Conservation (phyloP, 768 basidiomycete species). For the Chalciporus chontae region DNA sequence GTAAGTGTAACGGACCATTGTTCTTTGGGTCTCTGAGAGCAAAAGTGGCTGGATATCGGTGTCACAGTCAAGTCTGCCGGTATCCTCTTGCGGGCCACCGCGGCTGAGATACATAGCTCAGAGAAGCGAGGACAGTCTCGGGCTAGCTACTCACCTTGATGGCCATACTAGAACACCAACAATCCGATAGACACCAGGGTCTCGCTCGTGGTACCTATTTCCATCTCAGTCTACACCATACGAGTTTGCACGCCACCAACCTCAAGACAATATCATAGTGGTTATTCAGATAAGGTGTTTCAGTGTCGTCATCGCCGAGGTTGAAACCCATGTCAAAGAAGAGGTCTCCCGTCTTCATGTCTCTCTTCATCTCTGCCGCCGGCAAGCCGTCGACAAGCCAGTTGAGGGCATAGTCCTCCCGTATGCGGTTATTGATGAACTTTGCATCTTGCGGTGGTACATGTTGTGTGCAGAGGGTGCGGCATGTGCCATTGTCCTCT, state of each 20-base stretch:
- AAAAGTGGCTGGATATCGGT: conserved; percentile 44
- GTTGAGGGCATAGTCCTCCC: conserved; percentile 90
- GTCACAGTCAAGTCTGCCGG: conserved; percentile 49
- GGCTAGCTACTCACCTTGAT: conserved; percentile 32
- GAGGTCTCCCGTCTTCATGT: conserved; percentile 71
- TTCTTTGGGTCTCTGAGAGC: conserved; percentile 56
- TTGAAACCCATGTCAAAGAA: conserved; percentile 96
- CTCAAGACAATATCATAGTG: conserved; percentile 87
- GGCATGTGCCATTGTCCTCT: conserved; percentile 70
- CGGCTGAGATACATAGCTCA: conserved; percentile 40
- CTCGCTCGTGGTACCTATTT: conserved; percentile 74
- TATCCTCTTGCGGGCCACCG: conserved; percentile 52
- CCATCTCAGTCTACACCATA: too few species aligned
- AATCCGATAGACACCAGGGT: conserved; percentile 70
- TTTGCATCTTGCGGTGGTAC: conserved; percentile 71
- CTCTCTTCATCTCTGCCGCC: conserved; percentile 87
- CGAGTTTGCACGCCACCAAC: conserved; percentile 33
- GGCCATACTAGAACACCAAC: conserved; percentile 94
- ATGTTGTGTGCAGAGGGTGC: conserved; percentile 59
- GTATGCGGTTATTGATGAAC: conserved; percentile 89
- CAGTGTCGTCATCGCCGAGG: conserved; percentile 70
- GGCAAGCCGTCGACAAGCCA: conserved; percentile 95
- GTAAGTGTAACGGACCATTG: conserved; percentile 81
- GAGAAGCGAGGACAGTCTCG: not conserved
- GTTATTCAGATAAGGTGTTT: conserved; percentile 77